Evolutionary conservation across 2,329 filamentous ascomycete genomes (phyloP), one percentile per base, ranked within the genome.

Genomic region (Mycosphaerella sp.): DNA sequence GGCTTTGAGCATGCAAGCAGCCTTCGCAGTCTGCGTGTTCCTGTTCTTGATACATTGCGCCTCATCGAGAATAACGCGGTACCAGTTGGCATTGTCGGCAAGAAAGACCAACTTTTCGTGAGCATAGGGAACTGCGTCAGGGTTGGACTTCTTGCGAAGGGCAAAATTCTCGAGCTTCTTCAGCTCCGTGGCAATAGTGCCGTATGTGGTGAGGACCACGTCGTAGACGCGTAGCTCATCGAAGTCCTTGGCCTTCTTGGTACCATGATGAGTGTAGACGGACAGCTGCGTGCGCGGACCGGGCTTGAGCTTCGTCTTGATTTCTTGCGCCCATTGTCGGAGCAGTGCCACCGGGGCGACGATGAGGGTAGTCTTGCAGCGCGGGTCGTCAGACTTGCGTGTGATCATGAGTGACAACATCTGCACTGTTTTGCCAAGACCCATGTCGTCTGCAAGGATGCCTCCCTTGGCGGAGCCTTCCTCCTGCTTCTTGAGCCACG

Each of bases 301-400:
- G 0, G 71, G 60, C 57, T 83, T 83, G 36, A 93, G 71, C 69
- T 91, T 90, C 38, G 77, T 79, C 54, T 76, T 69, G 45, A 95
- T 88, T 69, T 95, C 90, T 45, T 84, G 79, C 64, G 87, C 83
- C 90, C 90, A 95, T 67, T 95, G 90, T 12, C 83, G 81, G 68
- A 95, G 80, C 12, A 95, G 74, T 2, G 88, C 84, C 9, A 95
- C 82, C 0, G 89, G 89, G 0, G 85, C 87, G 45, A 95, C 77
- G 45, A 95, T 89, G 23, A 95, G 73, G n/a, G 84, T 93, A 0
- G 89, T 90, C 75, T 88, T 81, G 53, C 72, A 75, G 57, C 73
- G 68, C n/a, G 72, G 71, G 56, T 84, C 77, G 0, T 74, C 69
- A 0, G 86, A 81, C n/a, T 78, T 83, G 5, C 83, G 79, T 5